Percentiles rank a stretch among this genome's conserved stretches.
These are phyloP conservation scores for Scenedesmus sp. DNA, from an alignment of 163 green algal genomes.

Conservation along the genomic window DNA sequence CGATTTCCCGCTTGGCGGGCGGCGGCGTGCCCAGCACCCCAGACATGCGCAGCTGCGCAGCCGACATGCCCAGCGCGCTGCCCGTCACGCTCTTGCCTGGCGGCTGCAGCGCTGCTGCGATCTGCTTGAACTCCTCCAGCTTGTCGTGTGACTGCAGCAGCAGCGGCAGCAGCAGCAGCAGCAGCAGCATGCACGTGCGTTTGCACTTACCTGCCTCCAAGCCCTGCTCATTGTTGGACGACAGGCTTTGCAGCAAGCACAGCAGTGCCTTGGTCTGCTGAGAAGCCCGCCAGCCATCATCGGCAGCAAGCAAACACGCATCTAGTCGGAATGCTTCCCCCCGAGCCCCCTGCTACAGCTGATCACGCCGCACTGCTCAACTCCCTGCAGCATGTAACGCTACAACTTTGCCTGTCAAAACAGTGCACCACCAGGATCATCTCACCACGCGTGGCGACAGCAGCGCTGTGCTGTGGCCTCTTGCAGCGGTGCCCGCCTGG, in stretches of 20 bases:
- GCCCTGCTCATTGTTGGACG: no score
- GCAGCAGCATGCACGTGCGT: neutral
- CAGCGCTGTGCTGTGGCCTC: neutral
- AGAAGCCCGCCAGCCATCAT: no score
- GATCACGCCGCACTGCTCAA: no score
- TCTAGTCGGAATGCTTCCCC: no score
- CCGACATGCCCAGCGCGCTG: neutral
- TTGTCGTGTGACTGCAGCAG: conserved; percentile 40
- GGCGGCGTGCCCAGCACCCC: conserved; percentile 19
- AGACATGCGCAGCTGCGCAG: conserved; percentile 19
- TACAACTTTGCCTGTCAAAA: no score
- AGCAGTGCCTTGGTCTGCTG: no score
- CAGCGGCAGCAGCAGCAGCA: neutral
- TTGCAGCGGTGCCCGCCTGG: neutral
- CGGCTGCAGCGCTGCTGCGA: conserved; percentile 45
- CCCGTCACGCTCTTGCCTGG: neutral
- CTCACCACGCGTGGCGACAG: conserved; percentile 16
- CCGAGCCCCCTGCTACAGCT: no score
- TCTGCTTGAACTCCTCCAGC: conserved; percentile 51
- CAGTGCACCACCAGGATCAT: no score
- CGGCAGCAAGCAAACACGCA: no score
- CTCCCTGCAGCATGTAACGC: no score
- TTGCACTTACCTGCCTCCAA: no score
- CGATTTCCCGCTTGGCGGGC: conserved; percentile 46
- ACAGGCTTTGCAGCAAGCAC: no score